These are phyloP conservation scores for Pseudogymnoascus destructans DNA, from an alignment of 2,329 filamentous ascomycete genomes.

Conservation along the genomic window DNA sequence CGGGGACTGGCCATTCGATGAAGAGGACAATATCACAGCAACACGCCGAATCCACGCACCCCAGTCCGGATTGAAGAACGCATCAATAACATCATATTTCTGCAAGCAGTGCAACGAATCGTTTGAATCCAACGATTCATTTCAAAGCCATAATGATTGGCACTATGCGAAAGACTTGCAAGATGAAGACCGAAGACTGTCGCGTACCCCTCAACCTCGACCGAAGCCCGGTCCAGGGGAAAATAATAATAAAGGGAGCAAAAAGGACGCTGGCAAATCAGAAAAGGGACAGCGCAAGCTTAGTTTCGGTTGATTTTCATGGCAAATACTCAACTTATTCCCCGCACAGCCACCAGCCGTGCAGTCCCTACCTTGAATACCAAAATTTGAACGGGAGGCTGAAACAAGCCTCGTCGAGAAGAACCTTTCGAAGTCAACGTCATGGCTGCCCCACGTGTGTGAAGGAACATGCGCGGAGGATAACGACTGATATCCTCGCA, in stretches of 20 bases:
- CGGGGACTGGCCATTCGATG: neutral
- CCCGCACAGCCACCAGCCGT: neutral
- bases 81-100: neutral
- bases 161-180: slow-evolving; percentile 85
- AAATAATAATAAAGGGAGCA: neutral
- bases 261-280: neutral
- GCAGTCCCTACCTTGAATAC: neutral
- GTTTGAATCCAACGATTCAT: slow-evolving; percentile 43
- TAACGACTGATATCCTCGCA: neutral
- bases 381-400: neutral
- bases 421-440: neutral
- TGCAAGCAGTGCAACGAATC: slow-evolving; percentile 54
- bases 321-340: neutral
- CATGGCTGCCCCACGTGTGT: neutral
- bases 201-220: slow-evolving; percentile 18
- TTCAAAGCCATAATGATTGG: slow-evolving; percentile 79
- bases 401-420: neutral
- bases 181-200: slow-evolving; percentile 28
- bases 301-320: slow-evolving; percentile 37
- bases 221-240: slow-evolving; percentile 8
- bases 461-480: neutral
- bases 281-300: slow-evolving; percentile 45
- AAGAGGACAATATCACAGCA: neutral
- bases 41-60: neutral
- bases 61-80: neutral